Conservation (phyloP, 345 rosid species). For the Moricandia moricandioides region DNA sequence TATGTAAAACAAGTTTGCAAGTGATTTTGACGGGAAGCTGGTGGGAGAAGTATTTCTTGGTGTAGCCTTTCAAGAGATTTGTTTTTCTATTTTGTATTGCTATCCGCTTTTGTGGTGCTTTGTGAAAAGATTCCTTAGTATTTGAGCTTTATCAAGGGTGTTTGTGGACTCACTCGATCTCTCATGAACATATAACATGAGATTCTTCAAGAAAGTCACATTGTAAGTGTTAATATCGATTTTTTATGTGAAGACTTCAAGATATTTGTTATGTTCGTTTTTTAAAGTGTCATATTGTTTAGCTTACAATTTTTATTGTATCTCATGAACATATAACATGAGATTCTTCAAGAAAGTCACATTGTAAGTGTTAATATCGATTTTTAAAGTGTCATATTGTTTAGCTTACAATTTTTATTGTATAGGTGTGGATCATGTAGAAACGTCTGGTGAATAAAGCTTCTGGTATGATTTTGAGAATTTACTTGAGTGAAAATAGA, state of each 20-base stretch:
- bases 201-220: too few relatives aligned
- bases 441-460: conserved; percentile 89
- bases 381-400: neutral
- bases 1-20: conserved; percentile 86
- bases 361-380: conserved; percentile 39
- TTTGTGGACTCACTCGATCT: conserved; percentile 91
- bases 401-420: conserved; percentile 14
- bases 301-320: too few relatives aligned
- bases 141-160: conserved; percentile 92
- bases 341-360: conserved; percentile 97
- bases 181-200: too few relatives aligned
- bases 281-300: too few relatives aligned
- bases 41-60: conserved; percentile 42
- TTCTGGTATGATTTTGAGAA: conserved; percentile 87
- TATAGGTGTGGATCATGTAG: conserved; percentile 85
- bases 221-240: too few relatives aligned
- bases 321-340: conserved; percentile 84
- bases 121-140: conserved; percentile 74
- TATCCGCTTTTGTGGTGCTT: neutral
- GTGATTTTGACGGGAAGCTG: conserved; percentile 94
- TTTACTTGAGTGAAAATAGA: conserved; percentile 81
- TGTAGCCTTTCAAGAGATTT: neutral
- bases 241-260: too few relatives aligned
- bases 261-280: too few relatives aligned
- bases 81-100: neutral